Evolutionary conservation across 2,329 filamentous ascomycete species (phyloP), one percentile per base, ranked within the genome.

Genomic region (Xylariaceae sp.): DNA sequence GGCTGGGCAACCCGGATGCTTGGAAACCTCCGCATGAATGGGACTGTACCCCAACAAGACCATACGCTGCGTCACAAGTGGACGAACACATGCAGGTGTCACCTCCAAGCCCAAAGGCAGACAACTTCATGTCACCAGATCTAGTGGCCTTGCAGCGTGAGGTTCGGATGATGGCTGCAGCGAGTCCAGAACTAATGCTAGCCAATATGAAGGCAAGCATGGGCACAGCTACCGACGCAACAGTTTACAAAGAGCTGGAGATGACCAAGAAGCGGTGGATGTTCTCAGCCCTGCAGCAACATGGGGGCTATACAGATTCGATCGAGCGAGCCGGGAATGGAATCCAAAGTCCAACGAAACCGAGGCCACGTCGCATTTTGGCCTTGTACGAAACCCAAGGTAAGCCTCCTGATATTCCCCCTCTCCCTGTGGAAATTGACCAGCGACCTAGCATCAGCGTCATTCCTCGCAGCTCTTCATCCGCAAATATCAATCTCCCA

Each of bases 191-290:
- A 37, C 64, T 74, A 22, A 68, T 81, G 34, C 63, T 83, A 4
- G 65, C 72, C 26, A 71, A 78, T 3, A 64, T 85, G 29, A 77
- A 72, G 24, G 71, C 77, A 48, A 66, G 68, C 32, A 73, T 72
- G 65, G 64, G 66, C 9, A 61, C 59, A 17, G 63, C 68, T 11
- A 57, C 63, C 1, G 71, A 76, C 41, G 65, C 71, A 3, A 68
- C 64, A 29, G 59, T 77, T 16, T 74, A 72, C 50, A 66, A 68
- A 50, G 71, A 75, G 38, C 52, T 76, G 3, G 74, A 76, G 43
- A 64, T 77, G 36, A 73, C 77, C 47, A 76, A 77, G 54, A 77
- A 79, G 51, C 62, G 75, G 31, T 83, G 79, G 79, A 74, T 88
- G 64, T 65, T 83, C 26, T 79, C 74, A 19, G 71, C 71, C 1